A percentile compares a stretch with the other conserved stretches of the same genome.
These are phyloP conservation scores for Parmelia sp. DNA, from an alignment of 495 filamentous ascomycete species.

Conservation along the genomic window DNA sequence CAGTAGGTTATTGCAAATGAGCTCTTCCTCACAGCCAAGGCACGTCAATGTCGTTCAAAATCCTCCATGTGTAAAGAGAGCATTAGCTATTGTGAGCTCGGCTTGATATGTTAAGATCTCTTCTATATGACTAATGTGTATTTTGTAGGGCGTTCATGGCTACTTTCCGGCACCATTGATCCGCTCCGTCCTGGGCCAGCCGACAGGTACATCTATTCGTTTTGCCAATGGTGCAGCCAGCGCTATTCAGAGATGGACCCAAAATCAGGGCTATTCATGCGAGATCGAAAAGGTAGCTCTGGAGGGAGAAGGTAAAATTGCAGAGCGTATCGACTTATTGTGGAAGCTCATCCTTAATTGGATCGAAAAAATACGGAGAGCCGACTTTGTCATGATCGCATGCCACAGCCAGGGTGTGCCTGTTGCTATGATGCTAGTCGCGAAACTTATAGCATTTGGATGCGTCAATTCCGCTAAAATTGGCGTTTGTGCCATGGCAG, in stretches of 20 bases:
- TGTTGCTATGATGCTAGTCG: constrained; percentile 86
- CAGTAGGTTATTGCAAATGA: constrained; percentile 56
- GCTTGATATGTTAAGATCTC: neutral
- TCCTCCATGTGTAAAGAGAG: constrained; percentile 66
- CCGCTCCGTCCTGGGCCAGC: constrained; percentile 82
- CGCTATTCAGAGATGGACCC: constrained; percentile 75
- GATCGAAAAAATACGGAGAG: constrained; percentile 81
- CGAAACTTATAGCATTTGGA: constrained; percentile 75
- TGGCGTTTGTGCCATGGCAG: constrained; percentile 88
- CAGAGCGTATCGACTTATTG: constrained; percentile 78
- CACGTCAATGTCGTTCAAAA: constrained; percentile 70
- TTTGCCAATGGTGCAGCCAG: constrained; percentile 86
- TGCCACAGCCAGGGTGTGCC: constrained; percentile 96
- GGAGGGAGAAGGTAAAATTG: constrained; percentile 96
- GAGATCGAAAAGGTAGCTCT: constrained; percentile 86
- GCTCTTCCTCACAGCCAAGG: constrained; percentile 52
- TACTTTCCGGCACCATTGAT: constrained; percentile 84
- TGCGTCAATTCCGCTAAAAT: constrained; percentile 65
- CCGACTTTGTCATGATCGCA: constrained; percentile 83
- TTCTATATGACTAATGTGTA: neutral
- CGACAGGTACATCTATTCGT: constrained; percentile 87
- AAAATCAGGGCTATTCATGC: constrained; percentile 56
- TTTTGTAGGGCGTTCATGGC: constrained; percentile 67
- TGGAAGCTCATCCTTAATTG: constrained; percentile 94
- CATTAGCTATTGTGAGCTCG: constrained; percentile 60